Base-by-base conservation (phyloP, 768 basidiomycete species). In the Podaxis sp. region DNA sequence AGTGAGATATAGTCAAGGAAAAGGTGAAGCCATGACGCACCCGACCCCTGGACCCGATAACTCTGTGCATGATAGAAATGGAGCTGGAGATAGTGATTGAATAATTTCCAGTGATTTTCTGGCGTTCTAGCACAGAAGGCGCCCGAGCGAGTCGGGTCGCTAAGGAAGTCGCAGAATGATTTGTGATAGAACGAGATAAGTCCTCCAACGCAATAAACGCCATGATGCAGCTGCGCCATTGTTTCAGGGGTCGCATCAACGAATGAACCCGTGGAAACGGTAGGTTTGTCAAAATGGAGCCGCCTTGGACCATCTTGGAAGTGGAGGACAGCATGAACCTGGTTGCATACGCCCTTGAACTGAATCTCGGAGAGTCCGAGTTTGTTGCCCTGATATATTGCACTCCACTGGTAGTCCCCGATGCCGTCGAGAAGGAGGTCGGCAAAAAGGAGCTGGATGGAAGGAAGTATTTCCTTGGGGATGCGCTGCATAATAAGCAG, bases 401-500 rank as follows among this genome's bases (percentile, higher is more conserved):
- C 41, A 44, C 41, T n/a, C 41, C 41, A 44, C 6, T 44, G 17
- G 13, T 17, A n/a, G 17, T 15, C n/a, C 6, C 28, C 28, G 41
- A 17, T 15, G 6, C 41, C 41, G 6, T 20, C 48, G 24, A 50
- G 20, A 11, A 26, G 22, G 4, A 50, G n/a, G 24, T 20, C 48
- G 24, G 48, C 48, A 50, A 50, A 20, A 3, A 50, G 22, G 7
- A 50, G 48, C 22, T 50, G 48, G 48, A 24, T 22, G 11, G 7
- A 24, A 10, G 48, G 48, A 50, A 50, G 24, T 22, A 24, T 22
- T n/a, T 50, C n/a, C 11, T 7, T 22, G 6, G 48, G 48, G 11
- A 50, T 50, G 4, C 48, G 48, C 22, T 28, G 58, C 33, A 59
- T 17, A 17, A 70, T 40, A 15, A 62, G 52, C 8, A 63, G 65